A percentile compares a stretch with the other conserved stretches of the same genome.
These are phyloP conservation scores for Tylopilus sp. DNA, from an alignment of 768 basidiomycete genomes.

Conservation along the genomic window DNA sequence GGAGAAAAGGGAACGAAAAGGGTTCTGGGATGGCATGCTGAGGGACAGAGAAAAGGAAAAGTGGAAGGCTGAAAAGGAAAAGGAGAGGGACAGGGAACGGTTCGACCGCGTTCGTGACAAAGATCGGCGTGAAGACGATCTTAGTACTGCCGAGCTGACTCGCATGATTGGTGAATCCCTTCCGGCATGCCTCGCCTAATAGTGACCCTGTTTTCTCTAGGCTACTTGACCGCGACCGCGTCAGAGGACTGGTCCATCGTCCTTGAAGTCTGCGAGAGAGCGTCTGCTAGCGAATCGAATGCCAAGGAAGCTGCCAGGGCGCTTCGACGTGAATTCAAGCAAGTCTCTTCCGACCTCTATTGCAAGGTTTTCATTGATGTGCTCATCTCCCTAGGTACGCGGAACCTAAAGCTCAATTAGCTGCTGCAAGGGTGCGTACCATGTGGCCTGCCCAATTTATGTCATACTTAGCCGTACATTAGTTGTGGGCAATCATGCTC, in stretches of 20 bases:
- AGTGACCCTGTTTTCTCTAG: constrained; percentile 33
- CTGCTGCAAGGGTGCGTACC: constrained; percentile 64
- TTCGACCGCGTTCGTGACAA: constrained; percentile 30
- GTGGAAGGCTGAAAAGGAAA: constrained; percentile 28
- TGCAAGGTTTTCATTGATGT: constrained; percentile 4
- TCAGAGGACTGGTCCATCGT: constrained; percentile 83
- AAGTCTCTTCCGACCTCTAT: constrained; percentile 17
- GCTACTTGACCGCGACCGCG: constrained; percentile 70
- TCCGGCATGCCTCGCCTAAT: neutral
- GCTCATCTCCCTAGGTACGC: constrained; percentile 50
- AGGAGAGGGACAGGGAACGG: constrained; percentile 36
- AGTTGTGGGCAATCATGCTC: constrained; percentile 92
- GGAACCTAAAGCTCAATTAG: constrained; percentile 70
- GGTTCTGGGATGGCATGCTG: constrained; percentile 49
- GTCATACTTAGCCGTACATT: constrained; percentile 1
- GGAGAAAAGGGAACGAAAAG: constrained; percentile 51
- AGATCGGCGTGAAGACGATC: constrained; percentile 41
- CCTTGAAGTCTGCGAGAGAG: constrained; percentile 82
- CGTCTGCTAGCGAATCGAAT: constrained; percentile 63
- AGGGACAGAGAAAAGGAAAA: constrained; percentile 36
- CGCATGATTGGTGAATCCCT: constrained; percentile 61
- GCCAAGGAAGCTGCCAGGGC: constrained; percentile 86
- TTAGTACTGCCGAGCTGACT: constrained; percentile 51
- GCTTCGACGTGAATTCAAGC: constrained; percentile 85
- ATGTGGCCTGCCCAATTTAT: neutral